Evolutionary conservation across 352 stramenopile genomes (phyloP).

Genomic region (Phytophthora capsici): DNA sequence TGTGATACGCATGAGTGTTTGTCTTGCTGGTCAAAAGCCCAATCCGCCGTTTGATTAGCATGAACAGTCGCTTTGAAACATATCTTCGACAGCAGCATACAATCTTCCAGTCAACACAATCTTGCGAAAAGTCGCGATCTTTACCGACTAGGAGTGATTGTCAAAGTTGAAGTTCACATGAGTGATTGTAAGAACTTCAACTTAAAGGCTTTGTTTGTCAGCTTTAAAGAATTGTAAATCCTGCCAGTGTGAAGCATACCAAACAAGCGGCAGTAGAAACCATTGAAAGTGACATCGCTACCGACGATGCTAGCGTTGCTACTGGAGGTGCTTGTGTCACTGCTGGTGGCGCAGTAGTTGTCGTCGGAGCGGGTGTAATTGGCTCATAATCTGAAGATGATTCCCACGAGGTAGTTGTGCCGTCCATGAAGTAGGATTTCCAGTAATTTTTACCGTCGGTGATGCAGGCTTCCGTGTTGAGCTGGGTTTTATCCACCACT

Average conservation of each 20-base stretch:
- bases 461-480: slow-evolving; percentile 29
- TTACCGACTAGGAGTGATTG: slow-evolving; percentile 4
- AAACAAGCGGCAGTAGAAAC: neutral
- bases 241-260: neutral
- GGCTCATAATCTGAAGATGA: slow-evolving; percentile 2
- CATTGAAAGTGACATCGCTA: neutral
- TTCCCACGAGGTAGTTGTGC: neutral
- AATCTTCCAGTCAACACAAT: neutral
- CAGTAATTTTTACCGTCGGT: slow-evolving; percentile 14
- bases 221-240: neutral
- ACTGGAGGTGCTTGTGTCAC: slow-evolving; percentile 3
- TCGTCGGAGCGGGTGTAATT: neutral
- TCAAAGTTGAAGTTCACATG: no score
- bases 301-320: slow-evolving; percentile 2
- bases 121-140: slow-evolving; percentile 22
- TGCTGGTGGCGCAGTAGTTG: slow-evolving; percentile 5
- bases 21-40: slow-evolving; percentile 16
- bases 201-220: no score
- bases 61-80: slow-evolving; percentile 20
- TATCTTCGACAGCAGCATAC: slow-evolving; percentile 21
- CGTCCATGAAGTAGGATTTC: slow-evolving; percentile 17
- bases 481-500: slow-evolving; percentile 1
- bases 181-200: no score
- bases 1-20: slow-evolving; percentile 19
- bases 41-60: slow-evolving; percentile 28